Evolutionary conservation across 2,329 filamentous ascomycete species (phyloP).

Genomic region (Raffaelea albimanens): DNA sequence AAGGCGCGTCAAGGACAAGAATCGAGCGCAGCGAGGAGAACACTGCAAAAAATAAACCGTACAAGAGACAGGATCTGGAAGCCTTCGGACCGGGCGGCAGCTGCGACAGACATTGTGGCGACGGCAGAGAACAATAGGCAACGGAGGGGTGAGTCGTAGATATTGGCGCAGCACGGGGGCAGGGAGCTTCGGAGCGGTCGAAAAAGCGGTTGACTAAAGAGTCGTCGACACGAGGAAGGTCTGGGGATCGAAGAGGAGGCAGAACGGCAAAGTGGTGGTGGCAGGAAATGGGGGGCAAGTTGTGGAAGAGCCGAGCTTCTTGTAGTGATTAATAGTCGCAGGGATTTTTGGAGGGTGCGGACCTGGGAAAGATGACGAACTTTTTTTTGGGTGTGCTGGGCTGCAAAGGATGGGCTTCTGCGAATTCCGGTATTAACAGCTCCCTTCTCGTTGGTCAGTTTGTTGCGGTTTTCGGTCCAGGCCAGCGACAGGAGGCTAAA

Average conservation of each 20-base stretch:
- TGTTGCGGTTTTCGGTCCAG: no score
- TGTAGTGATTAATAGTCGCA: no score
- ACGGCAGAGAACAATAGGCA: not conserved
- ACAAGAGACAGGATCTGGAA: slow-evolving; percentile 5
- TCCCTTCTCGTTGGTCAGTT: no score
- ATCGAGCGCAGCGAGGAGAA: not conserved
- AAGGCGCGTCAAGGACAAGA: not conserved
- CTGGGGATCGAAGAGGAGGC: not conserved
- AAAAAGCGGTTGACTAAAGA: not conserved
- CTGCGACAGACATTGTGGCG: slow-evolving; percentile 1
- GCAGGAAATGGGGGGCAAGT: no score
- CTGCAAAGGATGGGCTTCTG: no score
- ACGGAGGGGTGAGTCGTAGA: not conserved
- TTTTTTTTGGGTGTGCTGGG: no score
- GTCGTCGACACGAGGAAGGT: not conserved
- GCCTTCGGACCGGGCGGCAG: slow-evolving; percentile 1
- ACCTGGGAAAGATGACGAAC: no score
- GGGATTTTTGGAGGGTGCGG: no score
- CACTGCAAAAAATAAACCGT: not conserved
- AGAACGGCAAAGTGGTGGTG: not conserved
- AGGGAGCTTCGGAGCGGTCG: not conserved
- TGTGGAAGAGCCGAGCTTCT: no score
- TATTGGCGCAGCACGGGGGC: not conserved
- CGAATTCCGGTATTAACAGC: no score
- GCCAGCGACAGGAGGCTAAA: no score